Evolutionary conservation across 192 early-diverging fungal genomes (phyloP).

Genomic region (Neocallimastix lanati): DNA sequence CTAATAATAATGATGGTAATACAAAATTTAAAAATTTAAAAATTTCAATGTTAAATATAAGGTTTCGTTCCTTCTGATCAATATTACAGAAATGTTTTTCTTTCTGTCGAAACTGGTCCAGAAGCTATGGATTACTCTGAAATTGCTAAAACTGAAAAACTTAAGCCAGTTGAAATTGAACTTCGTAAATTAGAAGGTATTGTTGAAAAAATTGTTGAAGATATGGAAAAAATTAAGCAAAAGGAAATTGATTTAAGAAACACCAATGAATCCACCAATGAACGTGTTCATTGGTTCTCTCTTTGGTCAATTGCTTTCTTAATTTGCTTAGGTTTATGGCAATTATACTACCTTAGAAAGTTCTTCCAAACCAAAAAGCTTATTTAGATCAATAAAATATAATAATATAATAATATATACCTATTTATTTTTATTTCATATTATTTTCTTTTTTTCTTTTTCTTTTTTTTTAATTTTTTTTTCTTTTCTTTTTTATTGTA

Average conservation of each 20-base stretch:
- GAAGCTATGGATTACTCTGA: slow-evolving; percentile 59
- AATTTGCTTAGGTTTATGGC: slow-evolving; percentile 50
- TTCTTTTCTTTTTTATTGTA: too few relatives aligned
- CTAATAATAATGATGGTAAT: too few relatives aligned
- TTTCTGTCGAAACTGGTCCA: slow-evolving; percentile 55
- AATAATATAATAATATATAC: too few relatives aligned
- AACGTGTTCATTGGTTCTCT: slow-evolving; percentile 64
- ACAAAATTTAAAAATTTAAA: too few relatives aligned
- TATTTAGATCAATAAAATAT: slow-evolving; percentile 32
- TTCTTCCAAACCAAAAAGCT: slow-evolving; percentile 85
- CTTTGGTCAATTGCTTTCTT: slow-evolving; percentile 54
- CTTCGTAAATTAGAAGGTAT: slow-evolving; percentile 58
- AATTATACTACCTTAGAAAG: slow-evolving; percentile 63
- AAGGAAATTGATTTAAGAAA: slow-evolving; percentile 70
- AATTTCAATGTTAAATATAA: not conserved
- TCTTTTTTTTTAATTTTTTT: too few relatives aligned
- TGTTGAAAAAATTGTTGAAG: slow-evolving; percentile 56
- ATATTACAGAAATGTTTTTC: not conserved
- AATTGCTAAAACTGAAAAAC: slow-evolving; percentile 53
- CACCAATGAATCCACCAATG: slow-evolving; percentile 84
- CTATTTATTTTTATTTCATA: too few relatives aligned
- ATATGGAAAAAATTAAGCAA: slow-evolving; percentile 67
- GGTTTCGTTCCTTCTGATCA: not conserved
- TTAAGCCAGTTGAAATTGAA: slow-evolving; percentile 79
- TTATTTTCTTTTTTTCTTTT: too few relatives aligned